Evolutionary conservation across 1,284 basidiomycete genomes (phyloP).

Genomic region (Apiotrichum akiyoshidainum): DNA sequence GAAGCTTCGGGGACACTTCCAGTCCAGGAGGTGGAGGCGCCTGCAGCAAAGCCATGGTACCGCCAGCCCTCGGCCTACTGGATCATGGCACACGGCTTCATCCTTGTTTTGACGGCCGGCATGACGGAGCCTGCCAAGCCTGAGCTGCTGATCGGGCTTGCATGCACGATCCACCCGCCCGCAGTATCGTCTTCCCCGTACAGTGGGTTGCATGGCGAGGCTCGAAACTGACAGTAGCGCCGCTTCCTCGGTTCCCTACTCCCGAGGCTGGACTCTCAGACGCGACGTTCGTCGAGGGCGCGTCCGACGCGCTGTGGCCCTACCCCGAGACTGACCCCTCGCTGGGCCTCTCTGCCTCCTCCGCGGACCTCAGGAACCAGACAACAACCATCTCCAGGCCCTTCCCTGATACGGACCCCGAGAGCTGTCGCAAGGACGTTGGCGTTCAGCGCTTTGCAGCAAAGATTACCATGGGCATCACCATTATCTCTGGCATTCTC

Average conservation of each 20-base stretch:
- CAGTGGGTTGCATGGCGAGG: neutral
- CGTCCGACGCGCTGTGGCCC: too few species aligned
- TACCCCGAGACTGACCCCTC: too few species aligned
- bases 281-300: too few species aligned
- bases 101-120: neutral
- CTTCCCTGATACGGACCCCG: neutral
- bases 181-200: neutral
- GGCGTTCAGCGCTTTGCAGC: slow-evolving; percentile 1
- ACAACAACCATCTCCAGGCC: too few species aligned
- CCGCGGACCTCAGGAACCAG: too few species aligned
- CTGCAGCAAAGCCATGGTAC: too few species aligned
- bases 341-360: too few species aligned
- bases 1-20: too few species aligned
- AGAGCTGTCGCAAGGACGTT: neutral
- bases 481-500: neutral
- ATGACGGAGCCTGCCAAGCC: neutral
- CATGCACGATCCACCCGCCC: neutral
- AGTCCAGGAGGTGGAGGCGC: too few species aligned
- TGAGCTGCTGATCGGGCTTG: neutral
- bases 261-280: too few species aligned
- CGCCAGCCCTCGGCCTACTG: neutral
- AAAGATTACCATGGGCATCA: neutral
- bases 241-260: neutral
- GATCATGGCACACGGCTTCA: neutral
- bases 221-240: neutral